Evolutionary conservation across 169 alveolate genomes (phyloP), one percentile per base, ranked within the genome.

Genomic region (Nephromyces sp.): DNA sequence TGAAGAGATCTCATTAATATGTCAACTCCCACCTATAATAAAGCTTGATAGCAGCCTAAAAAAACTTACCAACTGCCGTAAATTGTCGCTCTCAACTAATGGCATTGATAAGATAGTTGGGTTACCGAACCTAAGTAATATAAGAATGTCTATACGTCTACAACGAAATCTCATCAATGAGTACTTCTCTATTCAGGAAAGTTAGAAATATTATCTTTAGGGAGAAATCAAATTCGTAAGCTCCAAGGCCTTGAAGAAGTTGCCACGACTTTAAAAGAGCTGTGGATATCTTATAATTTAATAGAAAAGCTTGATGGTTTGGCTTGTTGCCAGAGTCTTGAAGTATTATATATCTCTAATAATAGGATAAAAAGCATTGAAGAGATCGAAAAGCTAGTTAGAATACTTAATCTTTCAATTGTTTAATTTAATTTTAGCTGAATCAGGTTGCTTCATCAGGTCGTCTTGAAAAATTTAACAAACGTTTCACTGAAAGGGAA

Each of bases 261-360:
- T 51, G 96, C 94, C 21, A 72, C 81, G 65, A 86, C 94, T 1
- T 78, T 91, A 30, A 83, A 85, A 70, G 87, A 91, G 78, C 76
- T 91, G 32, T 91, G 96, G 96, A 71, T 91, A 63, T 86, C 93
- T 69, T 89, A 91, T 82, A 91, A 91, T 74, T 85, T 77, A 69
- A 89, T 91, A 4, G 91, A 89, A 69, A 85, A 85, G 75, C 71
- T 91, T 32, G 96, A 91, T 68, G 96, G 96, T 32, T 86, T 91
- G 30, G 75, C 84, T 51, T 91, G 92, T 22, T 91, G 93, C 74
- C 81, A 78, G 61, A 90, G 87, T 74, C 81, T 90, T 6, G 86
- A 86, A 43, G 89, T 90, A 8, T 84, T 91, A 22, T 91, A 81
- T 86, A 83, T 88, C 78, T 81, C 90, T 35, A 91, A 91, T 82